Conservation (phyloP, 306 rosid genomes). For the Delonix regia region DNA sequence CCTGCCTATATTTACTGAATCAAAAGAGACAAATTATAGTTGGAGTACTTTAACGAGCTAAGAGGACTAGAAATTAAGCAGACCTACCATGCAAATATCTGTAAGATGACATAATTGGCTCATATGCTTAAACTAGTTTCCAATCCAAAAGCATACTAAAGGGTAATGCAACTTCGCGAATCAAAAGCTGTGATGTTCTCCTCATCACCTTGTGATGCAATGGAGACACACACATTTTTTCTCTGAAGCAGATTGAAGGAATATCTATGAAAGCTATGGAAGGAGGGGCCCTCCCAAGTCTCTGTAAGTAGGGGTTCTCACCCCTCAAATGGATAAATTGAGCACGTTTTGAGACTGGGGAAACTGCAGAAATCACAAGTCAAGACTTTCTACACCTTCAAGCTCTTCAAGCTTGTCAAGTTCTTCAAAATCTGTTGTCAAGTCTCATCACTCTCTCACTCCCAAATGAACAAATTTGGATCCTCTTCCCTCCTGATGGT, state of each 20-base stretch:
- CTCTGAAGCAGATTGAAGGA: background rate
- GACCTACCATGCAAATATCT: background rate
- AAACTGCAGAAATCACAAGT: background rate
- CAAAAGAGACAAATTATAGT: background rate
- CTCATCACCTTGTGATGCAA: background rate
- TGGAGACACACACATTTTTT: background rate
- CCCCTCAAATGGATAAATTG: background rate
- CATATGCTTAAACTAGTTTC: background rate
- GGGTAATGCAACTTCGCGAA: background rate
- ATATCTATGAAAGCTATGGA: background rate
- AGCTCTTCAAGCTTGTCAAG: background rate
- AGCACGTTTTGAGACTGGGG: background rate
- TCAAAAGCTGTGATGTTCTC: background rate
- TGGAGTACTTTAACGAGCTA: background rate
- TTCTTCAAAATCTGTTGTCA: background rate
- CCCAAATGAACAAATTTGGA: background rate
- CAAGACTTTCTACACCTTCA: background rate
- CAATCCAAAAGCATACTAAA: background rate
- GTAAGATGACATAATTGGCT: background rate
- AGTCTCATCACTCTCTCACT: background rate
- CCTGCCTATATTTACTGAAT: background rate
- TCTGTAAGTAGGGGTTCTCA: background rate
- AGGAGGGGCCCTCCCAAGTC: background rate
- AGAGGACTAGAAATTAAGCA: background rate
- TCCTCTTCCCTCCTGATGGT: background rate